Base-by-base conservation (phyloP, 2,329 filamentous ascomycete genomes). In the Phialophora macrospora region DNA sequence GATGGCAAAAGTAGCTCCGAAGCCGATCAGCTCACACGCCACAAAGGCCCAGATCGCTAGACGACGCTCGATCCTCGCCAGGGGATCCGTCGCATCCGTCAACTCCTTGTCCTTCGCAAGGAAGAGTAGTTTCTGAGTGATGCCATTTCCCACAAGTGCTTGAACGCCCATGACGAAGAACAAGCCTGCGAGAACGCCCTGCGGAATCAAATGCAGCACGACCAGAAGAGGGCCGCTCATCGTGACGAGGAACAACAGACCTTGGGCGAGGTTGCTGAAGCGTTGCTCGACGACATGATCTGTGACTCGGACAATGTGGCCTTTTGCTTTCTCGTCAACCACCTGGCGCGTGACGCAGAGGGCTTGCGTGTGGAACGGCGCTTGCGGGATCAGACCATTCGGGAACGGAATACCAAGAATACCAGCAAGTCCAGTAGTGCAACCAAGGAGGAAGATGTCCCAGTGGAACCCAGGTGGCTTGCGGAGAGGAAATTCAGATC, bases 81-180 rank as follows among this genome's bases (percentile, higher is more conserved):
- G 81, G 0, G 89, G 88, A 68, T 89, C 84, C 0, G 78, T 78
- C 0, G 73, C 79, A 2, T 84, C 80, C 0, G 88, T 91, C n/a
- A 93, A 80, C 4, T 81, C 75, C 55, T 76, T 80, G 77, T 94
- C 91, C 68, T 87, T 84, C 1, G 82, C 78, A 1, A 94, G 82
- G 75, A 91, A 93, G 24, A 92, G 75, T 8, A 93, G 75, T 77
- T 93, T 93, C 67, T 83, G 79, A 0, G 90, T 93, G 74, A 94
- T 91, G 24, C 90, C 90, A 74, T 94, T 94, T 26, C 80, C 88
- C 74, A 88, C 84, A 34, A 94, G 85, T 2, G 90, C 90, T 78
- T 93, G 89, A 66, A 91, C 83, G 49, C 90, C 91, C 91, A 94
- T 93, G 75, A 92, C 85, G 78, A 93, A 93, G 82, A 94, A 94